A percentile compares a stretch with the other conserved stretches of the same genome.
These are phyloP conservation scores for Coemansia pectinata DNA, from an alignment of 192 early-diverging fungal species.

Conservation along the genomic window DNA sequence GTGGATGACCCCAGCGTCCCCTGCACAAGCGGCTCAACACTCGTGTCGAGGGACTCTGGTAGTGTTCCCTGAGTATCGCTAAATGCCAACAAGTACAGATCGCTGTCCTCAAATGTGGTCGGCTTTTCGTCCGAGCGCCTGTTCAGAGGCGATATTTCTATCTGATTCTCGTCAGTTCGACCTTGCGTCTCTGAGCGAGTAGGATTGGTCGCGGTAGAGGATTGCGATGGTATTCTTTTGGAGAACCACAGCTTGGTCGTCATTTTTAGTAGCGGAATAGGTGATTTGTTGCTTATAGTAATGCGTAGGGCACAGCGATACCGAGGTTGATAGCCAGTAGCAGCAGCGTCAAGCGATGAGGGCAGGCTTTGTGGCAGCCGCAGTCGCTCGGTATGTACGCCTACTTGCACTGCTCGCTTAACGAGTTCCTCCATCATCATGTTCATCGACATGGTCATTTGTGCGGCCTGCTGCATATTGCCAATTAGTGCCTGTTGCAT, in stretches of 20 bases:
- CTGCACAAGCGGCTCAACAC: neutral
- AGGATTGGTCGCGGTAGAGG: neutral
- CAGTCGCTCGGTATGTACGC: conserved; percentile 28
- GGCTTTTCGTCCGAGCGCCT: neutral
- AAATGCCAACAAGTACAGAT: neutral
- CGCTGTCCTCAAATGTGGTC: neutral
- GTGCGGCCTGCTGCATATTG: conserved; percentile 51
- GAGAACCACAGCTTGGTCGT: conserved; percentile 18
- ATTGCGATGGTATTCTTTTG: neutral
- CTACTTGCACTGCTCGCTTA: conserved; percentile 28
- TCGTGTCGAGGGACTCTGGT: neutral
- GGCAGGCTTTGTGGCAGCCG: neutral
- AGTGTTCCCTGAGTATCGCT: neutral
- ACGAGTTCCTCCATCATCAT: conserved; percentile 55
- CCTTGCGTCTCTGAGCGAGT: neutral
- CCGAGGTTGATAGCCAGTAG: neutral
- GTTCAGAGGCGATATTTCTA: neutral
- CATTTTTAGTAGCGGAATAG: conserved; percentile 28
- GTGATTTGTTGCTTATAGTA: conserved; percentile 25
- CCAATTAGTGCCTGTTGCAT: conserved; percentile 43
- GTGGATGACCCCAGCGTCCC: neutral
- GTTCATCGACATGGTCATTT: conserved; percentile 53
- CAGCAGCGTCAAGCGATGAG: neutral
- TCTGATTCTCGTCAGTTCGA: neutral
- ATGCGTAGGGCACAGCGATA: conserved; percentile 10